Evolutionary conservation across 164 flowering plant species (phyloP).

Genomic region (Vitis rupestris): DNA sequence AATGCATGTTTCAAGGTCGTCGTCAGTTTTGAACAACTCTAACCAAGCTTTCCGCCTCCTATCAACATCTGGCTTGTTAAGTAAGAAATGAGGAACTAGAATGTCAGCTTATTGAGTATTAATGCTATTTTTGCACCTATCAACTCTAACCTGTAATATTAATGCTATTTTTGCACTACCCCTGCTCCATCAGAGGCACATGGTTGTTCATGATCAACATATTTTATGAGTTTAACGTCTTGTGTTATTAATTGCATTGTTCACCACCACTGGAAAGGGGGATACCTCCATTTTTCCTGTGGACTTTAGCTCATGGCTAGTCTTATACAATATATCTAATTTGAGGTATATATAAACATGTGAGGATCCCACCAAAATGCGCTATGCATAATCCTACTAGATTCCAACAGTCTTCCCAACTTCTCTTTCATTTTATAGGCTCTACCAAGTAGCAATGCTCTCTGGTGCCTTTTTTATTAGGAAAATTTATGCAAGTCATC

Average conservation of each 20-base stretch:
- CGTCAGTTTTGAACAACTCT: conserved; percentile 70
- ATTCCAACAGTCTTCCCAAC: neutral
- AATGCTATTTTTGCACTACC: too few species aligned
- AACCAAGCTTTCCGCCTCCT: conserved; percentile 79
- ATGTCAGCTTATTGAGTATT: neutral
- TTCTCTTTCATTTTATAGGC: neutral
- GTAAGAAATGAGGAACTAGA: neutral
- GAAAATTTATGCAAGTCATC: neutral
- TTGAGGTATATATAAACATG: neutral
- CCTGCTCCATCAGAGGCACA: neutral
- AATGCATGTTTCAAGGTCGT: conserved; percentile 72
- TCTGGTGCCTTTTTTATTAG: neutral
- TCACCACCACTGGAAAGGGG: neutral
- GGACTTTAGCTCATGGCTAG: neutral
- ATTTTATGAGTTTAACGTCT: neutral
- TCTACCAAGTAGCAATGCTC: neutral
- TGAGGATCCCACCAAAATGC: neutral
- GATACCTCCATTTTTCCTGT: neutral
- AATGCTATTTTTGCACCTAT: too few species aligned
- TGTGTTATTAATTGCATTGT: conserved; percentile 1
- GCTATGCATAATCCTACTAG: neutral
- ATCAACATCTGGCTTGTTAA: conserved; percentile 51
- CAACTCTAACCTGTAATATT: neutral
- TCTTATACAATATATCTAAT: neutral
- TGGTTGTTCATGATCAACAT: neutral